Evolutionary conservation across 805 yeast species (phyloP), one percentile per base, ranked within the genome.

Genomic region (Nakazawaea ernobii): DNA sequence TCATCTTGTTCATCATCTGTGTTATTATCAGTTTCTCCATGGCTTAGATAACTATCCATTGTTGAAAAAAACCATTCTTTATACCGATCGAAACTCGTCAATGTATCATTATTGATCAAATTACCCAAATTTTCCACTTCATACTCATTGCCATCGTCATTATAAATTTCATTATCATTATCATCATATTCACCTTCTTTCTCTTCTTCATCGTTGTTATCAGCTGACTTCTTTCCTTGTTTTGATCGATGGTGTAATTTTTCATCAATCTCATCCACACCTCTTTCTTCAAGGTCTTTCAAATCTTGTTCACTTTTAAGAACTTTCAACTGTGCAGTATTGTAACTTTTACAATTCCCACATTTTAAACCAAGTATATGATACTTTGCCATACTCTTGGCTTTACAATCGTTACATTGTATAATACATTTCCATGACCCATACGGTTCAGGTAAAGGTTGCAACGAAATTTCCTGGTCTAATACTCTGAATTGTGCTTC

Each of bases 291-390:
- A 8, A 46, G 9, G 6, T 40, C 37, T 27, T 30, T 32, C 35
- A 46, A 35, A 24, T 46, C 49, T 14, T 46, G 32, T 20, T 46
- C 46, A 24, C 39, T 35, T 35, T 48, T 48, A 32, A 48, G 43
- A 8, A 88, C 61, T 58, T 77, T 78, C 48, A 80, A 54, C 60
- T 87, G 92, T 49, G 79, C 80, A 2, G 97, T 91, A 63, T 91
- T 91, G 63, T 90, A 91, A 60, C 95, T 85, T 49, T 77, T 75
- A 65, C 97, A 91, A 60, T 84, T 89, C 54, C 82, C 84, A 63
- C 98, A 91, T 61, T 84, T 86, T 52, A 89, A 71, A 1, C 98
- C 98, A 55, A 91, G 65, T 43, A 90, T 82, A 64, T 91, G 97
- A 64, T 85, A 91, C 10, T 75, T 67, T 15, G 84, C 82, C 51